Evolutionary conservation across 2,329 filamentous ascomycete genomes (phyloP).

Genomic region (Aureobasidium uvarum): DNA sequence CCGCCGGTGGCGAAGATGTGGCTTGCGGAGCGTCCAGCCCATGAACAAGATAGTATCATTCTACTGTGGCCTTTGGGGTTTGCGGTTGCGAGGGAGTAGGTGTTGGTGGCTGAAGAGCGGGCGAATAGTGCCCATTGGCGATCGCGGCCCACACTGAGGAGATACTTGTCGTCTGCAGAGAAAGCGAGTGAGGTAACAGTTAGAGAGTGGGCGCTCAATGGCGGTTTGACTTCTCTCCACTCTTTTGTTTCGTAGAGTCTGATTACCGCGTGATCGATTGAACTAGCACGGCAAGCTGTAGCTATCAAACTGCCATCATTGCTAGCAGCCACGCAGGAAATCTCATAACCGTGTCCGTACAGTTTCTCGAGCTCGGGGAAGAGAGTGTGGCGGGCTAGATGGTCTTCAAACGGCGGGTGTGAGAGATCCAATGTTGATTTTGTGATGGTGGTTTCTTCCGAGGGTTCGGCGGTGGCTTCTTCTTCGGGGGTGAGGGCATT

Average conservation of each 20-base stretch:
- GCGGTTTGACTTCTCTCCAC: conserved; percentile 85
- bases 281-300: conserved; percentile 89
- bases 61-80: conserved; percentile 84
- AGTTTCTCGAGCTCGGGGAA: conserved; percentile 97
- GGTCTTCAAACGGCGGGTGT: conserved; percentile 84
- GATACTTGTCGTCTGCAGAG: conserved; percentile 66
- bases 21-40: conserved; percentile 59
- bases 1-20: conserved; percentile 79
- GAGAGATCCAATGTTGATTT: conserved; percentile 63
- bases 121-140: conserved; percentile 85
- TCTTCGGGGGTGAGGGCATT: conserved; percentile 48
- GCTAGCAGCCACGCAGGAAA: conserved; percentile 78
- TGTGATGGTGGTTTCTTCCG: conserved; percentile 49
- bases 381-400: conserved; percentile 81
- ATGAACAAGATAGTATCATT: conserved; percentile 88
- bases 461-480: conserved; percentile 46
- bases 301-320: conserved; percentile 74
- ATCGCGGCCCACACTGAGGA: conserved; percentile 89
- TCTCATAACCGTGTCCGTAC: conserved; percentile 97
- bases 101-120: conserved; percentile 43
- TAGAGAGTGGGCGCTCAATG: conserved; percentile 79
- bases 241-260: conserved; percentile 80
- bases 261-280: conserved; percentile 90
- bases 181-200: conserved; percentile 84
- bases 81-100: conserved; percentile 60